Conservation (phyloP, 2,329 filamentous ascomycete species). For the Ophiostoma sp. region DNA sequence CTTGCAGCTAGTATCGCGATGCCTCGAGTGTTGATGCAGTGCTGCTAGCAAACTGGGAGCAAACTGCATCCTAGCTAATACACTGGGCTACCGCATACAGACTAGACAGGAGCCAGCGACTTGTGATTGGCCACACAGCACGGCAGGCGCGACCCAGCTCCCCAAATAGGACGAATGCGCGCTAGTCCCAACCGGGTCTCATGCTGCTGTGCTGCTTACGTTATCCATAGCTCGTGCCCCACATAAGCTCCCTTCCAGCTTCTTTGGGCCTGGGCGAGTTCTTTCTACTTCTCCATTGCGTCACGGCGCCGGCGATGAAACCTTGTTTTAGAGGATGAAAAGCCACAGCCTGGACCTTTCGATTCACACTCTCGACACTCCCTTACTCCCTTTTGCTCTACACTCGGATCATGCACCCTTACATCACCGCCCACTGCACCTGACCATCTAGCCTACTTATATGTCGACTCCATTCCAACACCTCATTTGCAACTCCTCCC, state of each 20-base stretch:
- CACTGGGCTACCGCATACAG: slow-evolving; percentile 14
- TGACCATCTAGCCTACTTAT: background rate
- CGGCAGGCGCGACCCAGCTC: background rate
- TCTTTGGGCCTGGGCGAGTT: background rate
- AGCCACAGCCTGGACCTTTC: slow-evolving; percentile 10
- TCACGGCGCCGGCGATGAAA: slow-evolving; percentile 22
- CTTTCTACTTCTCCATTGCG: slow-evolving; percentile 20
- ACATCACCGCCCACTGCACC: slow-evolving; percentile 2
- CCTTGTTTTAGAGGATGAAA: slow-evolving; percentile 20
- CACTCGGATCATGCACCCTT: background rate
- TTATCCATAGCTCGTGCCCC: slow-evolving; percentile 15
- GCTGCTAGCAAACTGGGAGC: background rate
- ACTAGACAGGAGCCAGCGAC: background rate
- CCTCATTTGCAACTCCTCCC: background rate
- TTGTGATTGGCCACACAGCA: slow-evolving; percentile 20
- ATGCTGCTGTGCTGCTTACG: background rate
- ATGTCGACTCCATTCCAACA: background rate
- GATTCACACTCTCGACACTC: background rate
- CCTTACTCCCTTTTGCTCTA: slow-evolving; percentile 8
- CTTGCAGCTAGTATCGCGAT: slow-evolving; percentile 11
- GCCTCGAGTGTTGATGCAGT: background rate
- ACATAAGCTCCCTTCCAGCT: slow-evolving; percentile 23
- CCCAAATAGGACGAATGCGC: background rate
- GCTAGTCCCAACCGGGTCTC: background rate
- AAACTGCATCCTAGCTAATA: background rate